These are phyloP conservation scores for Tulasnella sp. DNA, from an alignment of 768 basidiomycete species.

Conservation along the genomic window DNA sequence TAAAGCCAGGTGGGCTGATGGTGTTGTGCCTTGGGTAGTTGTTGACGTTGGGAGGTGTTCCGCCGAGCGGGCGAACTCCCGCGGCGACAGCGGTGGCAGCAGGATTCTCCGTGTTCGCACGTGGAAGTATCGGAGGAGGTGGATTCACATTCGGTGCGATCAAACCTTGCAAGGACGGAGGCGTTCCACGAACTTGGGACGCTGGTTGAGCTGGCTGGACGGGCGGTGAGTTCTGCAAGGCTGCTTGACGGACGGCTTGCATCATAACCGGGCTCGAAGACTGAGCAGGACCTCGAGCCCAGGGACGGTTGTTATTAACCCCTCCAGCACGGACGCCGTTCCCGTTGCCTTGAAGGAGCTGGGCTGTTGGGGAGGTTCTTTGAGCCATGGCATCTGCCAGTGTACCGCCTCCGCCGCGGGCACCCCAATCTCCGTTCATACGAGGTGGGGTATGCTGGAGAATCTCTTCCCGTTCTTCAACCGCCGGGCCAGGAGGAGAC, in stretches of 20 bases:
- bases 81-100: background rate
- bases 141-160: conserved; percentile 6
- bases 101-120: conserved; percentile 8
- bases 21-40: background rate
- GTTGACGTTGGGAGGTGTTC: background rate
- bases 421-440: background rate
- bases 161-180: conserved; percentile 8
- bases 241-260: background rate
- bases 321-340: background rate
- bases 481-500: background rate
- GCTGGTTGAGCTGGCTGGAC: background rate
- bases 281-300: background rate
- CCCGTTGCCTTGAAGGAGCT: background rate
- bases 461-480: background rate
- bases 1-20: background rate
- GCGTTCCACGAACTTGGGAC: background rate
- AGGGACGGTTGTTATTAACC: background rate
- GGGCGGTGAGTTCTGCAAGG: background rate
- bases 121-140: background rate
- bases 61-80: conserved; percentile 2
- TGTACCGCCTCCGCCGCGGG: background rate
- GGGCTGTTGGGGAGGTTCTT: conserved; percentile 1
- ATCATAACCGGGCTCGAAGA: conserved; percentile 11
- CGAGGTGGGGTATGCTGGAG: background rate
- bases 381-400: conserved; percentile 5